Percentiles rank a stretch among this genome's conserved stretches.
Conservation (phyloP, 208 protist genomes). For the Leishmania amazonensis region DNA sequence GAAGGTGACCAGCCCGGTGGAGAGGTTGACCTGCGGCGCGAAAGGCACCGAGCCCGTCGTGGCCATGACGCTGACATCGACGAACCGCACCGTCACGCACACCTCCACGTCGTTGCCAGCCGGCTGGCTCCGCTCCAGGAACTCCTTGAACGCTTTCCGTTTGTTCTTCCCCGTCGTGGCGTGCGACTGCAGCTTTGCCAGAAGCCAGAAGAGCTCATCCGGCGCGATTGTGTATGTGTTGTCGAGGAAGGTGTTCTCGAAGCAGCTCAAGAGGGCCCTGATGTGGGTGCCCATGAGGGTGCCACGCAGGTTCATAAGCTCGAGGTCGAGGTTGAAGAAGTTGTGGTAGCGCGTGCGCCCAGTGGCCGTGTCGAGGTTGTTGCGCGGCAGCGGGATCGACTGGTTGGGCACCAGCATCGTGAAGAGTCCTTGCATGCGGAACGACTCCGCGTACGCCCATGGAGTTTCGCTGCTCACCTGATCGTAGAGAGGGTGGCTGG, state of each 20-base stretch:
- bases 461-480: constrained; percentile 42
- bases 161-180: constrained; percentile 72
- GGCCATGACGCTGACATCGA: constrained; percentile 50
- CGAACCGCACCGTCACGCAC: constrained; percentile 49
- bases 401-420: constrained; percentile 74
- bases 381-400: constrained; percentile 48
- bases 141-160: constrained; percentile 76
- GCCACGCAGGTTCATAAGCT: constrained; percentile 59
- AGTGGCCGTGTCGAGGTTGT: constrained; percentile 48
- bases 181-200: constrained; percentile 78
- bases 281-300: constrained; percentile 73
- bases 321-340: constrained; percentile 70
- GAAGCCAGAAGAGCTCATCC: constrained; percentile 87
- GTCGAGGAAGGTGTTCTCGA: constrained; percentile 80
- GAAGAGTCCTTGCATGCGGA: constrained; percentile 62
- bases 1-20: constrained; percentile 57
- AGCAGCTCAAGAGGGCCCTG: constrained; percentile 50
- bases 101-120: constrained; percentile 71
- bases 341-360: constrained; percentile 64
- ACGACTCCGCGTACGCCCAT: constrained; percentile 46
- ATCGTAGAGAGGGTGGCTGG: constrained; percentile 66
- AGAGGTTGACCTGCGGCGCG: constrained; percentile 41
- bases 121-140: constrained; percentile 61
- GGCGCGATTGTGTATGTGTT: constrained; percentile 62
- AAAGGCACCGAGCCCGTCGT: constrained; percentile 25